phyloP scores from a whole-genome alignment of 257 asterid genomes.

The Cynanchum wilfordii region DNA sequence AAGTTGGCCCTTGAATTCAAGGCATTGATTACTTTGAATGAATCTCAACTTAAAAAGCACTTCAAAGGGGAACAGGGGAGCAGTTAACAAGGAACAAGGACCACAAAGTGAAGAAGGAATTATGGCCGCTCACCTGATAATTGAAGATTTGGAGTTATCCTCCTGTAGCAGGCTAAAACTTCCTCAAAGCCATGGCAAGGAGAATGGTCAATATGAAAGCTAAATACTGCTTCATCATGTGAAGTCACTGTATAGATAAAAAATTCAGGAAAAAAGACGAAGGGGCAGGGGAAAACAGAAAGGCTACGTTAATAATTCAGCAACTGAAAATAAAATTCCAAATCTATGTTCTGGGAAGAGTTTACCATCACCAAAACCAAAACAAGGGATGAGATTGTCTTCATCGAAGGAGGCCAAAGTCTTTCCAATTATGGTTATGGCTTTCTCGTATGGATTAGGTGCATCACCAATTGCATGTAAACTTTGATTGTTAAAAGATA shows the following conservation, averaged over 20 bases:
- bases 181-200: slow-evolving; percentile 89
- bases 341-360: not conserved
- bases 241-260: slow-evolving; percentile 43
- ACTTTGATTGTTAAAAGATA: slow-evolving; percentile 64
- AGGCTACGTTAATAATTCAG: slow-evolving; percentile 14
- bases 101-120: not conserved
- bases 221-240: slow-evolving; percentile 68
- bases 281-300: slow-evolving; percentile 5
- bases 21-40: not conserved
- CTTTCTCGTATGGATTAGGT: slow-evolving; percentile 77
- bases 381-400: slow-evolving; percentile 83
- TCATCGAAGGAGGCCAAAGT: slow-evolving; percentile 82
- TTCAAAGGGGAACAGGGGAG: not conserved
- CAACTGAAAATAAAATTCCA: slow-evolving; percentile 1
- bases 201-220: slow-evolving; percentile 73
- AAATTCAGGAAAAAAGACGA: not conserved
- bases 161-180: slow-evolving; percentile 71
- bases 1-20: slow-evolving; percentile 62
- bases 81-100: not conserved
- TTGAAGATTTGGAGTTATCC: slow-evolving; percentile 49
- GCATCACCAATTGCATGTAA: slow-evolving; percentile 55
- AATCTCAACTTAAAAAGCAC: not conserved
- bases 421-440: slow-evolving; percentile 76
- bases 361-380: slow-evolving; percentile 84
- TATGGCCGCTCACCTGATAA: slow-evolving; percentile 52